Evolutionary conservation across 83 land plant species (phyloP), one percentile per base, ranked within the genome.

Genomic region (Picea abies): DNA sequence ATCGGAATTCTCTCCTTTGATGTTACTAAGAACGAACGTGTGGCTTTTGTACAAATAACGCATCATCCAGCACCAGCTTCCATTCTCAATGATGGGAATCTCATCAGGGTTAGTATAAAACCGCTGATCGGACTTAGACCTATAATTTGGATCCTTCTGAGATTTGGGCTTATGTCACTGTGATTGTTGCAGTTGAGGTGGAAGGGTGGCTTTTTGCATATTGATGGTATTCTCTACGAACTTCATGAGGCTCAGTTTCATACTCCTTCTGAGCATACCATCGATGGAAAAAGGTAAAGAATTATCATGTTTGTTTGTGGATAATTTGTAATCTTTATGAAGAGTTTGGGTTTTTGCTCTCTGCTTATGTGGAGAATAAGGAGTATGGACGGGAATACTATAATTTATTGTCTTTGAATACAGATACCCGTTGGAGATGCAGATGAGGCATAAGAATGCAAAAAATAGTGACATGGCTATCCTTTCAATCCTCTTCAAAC

Each of bases 401-500:
- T 37, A 9, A 70, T 37, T 9, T 7, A 0, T 7, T 4, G 12
- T 76, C 79, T 76, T 52, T 26, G 49, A 70, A 70, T 70, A n/a
- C 79, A 76, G 79, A 20, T 52, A 76, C 23, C 79, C 79, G 14
- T 25, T 76, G 61, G 79, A 76, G 49, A 76, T 76, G 79, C 79
- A 76, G 79, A 76, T 76, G 79, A 76, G 23, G 61, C 79, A 76
- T 25, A 76, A 23, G 62, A 23, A 22, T 56, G 20, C n/a, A 76
- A 56, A 49, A 41, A 52, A 23, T 25, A 61, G 35, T 1, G 61
- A 19, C 0, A 4, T 76, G 58, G 79, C 15, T 12, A 25, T 76
- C 19, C 16, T 76, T 25, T n/a, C 79, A 2, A 56, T 76, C 17
- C 79, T 76, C 4, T 76, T 76, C 79, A 52, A 76, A 76, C 23